These are phyloP conservation scores for Chlorella sp. DNA, from an alignment of 139 green algal species.

Conservation along the genomic window DNA sequence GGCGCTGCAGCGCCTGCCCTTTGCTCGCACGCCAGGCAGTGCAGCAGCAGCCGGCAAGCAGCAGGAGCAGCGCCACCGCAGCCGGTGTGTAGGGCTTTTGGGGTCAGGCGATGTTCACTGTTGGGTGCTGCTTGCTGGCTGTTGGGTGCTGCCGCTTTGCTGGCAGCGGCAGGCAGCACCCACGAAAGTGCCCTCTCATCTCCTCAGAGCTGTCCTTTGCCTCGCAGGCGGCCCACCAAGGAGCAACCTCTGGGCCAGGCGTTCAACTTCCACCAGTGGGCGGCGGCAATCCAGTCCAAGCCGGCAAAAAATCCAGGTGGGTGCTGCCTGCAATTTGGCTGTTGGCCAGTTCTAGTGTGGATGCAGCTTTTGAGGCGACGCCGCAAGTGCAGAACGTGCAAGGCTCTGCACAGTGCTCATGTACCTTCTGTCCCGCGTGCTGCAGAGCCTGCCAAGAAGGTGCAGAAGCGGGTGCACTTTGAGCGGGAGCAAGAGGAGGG, in stretches of 20 bases:
- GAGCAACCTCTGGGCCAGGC: neutral
- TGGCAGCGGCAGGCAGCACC: neutral
- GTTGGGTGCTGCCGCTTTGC: neutral
- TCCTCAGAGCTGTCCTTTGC: neutral
- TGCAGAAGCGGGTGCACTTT: neutral
- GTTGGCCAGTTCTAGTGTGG: no score
- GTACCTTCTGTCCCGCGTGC: no score
- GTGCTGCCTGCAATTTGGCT: no score
- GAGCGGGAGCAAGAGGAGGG: neutral
- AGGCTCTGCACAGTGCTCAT: no score
- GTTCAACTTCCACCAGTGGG: neutral
- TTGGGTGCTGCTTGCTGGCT: neutral
- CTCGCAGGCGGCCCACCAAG: neutral
- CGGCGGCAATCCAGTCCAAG: neutral
- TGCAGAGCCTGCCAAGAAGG: conserved; percentile 3
- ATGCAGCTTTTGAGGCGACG: no score
- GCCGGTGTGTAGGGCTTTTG: neutral
- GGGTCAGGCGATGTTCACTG: no score
- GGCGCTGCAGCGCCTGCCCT: neutral
- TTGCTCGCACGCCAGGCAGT: neutral
- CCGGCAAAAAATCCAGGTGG: no score
- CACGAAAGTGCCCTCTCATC: neutral
- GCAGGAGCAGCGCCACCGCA: neutral
- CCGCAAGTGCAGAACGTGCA: no score
- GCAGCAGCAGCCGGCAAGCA: neutral